phyloP scores from a whole-genome alignment of 768 basidiomycete species.

The Baorangia bicolor region DNA sequence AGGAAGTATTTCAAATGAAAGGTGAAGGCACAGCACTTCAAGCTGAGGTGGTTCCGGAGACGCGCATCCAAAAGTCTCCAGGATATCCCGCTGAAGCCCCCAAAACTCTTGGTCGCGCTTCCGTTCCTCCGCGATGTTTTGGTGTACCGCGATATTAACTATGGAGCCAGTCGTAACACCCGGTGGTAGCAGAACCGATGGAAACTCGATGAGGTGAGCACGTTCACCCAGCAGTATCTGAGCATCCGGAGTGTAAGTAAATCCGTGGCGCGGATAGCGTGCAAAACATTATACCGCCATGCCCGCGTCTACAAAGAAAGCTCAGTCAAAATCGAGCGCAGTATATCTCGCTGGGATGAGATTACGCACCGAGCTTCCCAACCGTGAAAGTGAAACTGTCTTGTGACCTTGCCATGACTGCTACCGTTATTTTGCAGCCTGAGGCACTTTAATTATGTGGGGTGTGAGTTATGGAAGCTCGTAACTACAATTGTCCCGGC shows the following conservation, averaged over 20 bases:
- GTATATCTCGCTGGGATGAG: background rate
- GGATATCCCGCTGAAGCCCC: constrained; percentile 78
- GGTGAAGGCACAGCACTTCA: constrained; percentile 45
- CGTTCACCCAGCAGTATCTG: constrained; percentile 91
- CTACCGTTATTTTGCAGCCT: background rate
- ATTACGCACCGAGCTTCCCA: constrained; percentile 82
- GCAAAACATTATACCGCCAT: constrained; percentile 68
- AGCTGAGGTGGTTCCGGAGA: constrained; percentile 75
- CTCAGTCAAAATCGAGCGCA: constrained; percentile 10
- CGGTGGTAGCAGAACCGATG: constrained; percentile 90
- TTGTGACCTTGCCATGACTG: constrained; percentile 37
- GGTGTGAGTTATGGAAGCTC: background rate
- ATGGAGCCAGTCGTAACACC: constrained; percentile 93
- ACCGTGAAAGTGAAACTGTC: constrained; percentile 91
- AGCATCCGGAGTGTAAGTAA: background rate
- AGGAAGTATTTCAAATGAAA: background rate
- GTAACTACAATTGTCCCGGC: background rate
- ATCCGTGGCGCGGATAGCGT: background rate
- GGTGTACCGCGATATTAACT: constrained; percentile 93
- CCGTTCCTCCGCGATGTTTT: constrained; percentile 82
- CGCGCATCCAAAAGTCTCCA: constrained; percentile 65
- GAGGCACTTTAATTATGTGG: constrained; percentile 5
- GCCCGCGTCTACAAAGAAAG: constrained; percentile 69
- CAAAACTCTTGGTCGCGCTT: constrained; percentile 81
- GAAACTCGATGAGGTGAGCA: constrained; percentile 97